These are phyloP conservation scores for Ceratobasidium sp. DNA, from an alignment of 1,284 basidiomycete species.

Conservation along the genomic window DNA sequence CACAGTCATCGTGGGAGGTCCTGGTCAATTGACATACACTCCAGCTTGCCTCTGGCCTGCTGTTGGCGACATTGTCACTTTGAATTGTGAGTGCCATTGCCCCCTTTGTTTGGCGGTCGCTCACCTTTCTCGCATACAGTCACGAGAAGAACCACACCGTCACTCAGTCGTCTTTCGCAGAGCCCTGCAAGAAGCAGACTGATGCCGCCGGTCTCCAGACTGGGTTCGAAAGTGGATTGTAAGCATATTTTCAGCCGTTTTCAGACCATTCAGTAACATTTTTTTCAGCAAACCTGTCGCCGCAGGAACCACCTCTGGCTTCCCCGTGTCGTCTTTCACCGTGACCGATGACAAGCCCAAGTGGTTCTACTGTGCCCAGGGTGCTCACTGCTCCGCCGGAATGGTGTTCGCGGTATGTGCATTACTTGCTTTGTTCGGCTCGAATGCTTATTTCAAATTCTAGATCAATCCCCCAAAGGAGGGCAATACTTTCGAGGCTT, in stretches of 20 bases:
- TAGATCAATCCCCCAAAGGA: conserved; percentile 47
- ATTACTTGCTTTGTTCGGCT: neutral
- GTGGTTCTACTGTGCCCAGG: conserved; percentile 47
- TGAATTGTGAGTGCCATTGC: conserved; percentile 10
- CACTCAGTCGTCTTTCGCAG: conserved; percentile 47
- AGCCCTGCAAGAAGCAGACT: conserved; percentile 42
- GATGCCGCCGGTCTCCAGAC: conserved; percentile 34
- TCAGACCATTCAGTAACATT: neutral
- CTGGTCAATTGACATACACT: conserved; percentile 38
- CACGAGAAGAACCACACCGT: conserved; percentile 46
- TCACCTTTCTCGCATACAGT: conserved; percentile 39
- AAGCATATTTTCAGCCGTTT: conserved; percentile 1
- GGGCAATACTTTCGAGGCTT: conserved; percentile 47
- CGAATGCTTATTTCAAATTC: conserved; percentile 1
- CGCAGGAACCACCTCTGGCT: conserved; percentile 38
- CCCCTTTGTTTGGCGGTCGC: conserved; percentile 21
- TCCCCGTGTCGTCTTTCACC: conserved; percentile 44
- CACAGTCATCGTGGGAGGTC: conserved; percentile 41
- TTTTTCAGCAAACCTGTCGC: conserved; percentile 40
- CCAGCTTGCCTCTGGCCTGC: conserved; percentile 34
- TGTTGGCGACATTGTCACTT: conserved; percentile 30
- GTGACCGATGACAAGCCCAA: conserved; percentile 46
- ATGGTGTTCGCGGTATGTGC: conserved; percentile 47
- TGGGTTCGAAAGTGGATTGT: conserved; percentile 39
- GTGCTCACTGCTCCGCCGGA: conserved; percentile 44